These are phyloP conservation scores for Volutella citrinella DNA, from an alignment of 2,329 filamentous ascomycete species.

Conservation along the genomic window DNA sequence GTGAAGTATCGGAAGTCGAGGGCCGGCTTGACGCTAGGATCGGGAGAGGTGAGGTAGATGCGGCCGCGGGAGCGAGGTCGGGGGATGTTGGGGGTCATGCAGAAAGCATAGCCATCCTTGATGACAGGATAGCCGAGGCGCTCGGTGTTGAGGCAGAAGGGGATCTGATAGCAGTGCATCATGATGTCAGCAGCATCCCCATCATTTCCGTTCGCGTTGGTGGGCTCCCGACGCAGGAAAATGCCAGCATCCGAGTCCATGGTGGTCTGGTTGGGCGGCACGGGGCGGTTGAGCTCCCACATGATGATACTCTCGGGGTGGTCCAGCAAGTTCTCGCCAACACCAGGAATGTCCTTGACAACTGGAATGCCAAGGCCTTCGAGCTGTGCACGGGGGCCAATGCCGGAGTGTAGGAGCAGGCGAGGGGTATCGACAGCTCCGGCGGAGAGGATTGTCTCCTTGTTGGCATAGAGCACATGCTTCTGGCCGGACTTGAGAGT, in stretches of 20 bases:
- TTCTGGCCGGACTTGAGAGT: slow-evolving; percentile 52
- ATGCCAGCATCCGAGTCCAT: slow-evolving; percentile 90
- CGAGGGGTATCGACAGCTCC: slow-evolving; percentile 81
- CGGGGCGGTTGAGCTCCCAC: slow-evolving; percentile 77
- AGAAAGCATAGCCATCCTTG: slow-evolving; percentile 76
- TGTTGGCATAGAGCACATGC: slow-evolving; percentile 60
- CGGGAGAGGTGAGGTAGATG: slow-evolving; percentile 72
- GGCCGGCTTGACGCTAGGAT: slow-evolving; percentile 75
- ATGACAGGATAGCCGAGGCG: slow-evolving; percentile 67
- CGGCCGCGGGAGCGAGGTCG: slow-evolving; percentile 75
- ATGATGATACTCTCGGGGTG: slow-evolving; percentile 60
- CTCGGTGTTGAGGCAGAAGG: slow-evolving; percentile 82
- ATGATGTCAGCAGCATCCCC: slow-evolving; percentile 80
- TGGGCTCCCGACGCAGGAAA: slow-evolving; percentile 75
- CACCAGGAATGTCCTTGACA: slow-evolving; percentile 56
- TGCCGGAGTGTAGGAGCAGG: slow-evolving; percentile 55
- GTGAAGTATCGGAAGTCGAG: slow-evolving; percentile 90
- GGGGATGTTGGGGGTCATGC: slow-evolving; percentile 90
- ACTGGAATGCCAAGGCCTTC: slow-evolving; percentile 51
- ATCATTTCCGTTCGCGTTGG: slow-evolving; percentile 65
- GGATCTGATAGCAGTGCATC: slow-evolving; percentile 98
- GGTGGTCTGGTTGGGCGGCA: slow-evolving; percentile 75
- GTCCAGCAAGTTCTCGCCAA: slow-evolving; percentile 60
- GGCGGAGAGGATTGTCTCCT: slow-evolving; percentile 76
- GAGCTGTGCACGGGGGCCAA: slow-evolving; percentile 54